phyloP scores from a whole-genome alignment of 1,139 yeast species.

The Yamadazyma membranifaciens region DNA sequence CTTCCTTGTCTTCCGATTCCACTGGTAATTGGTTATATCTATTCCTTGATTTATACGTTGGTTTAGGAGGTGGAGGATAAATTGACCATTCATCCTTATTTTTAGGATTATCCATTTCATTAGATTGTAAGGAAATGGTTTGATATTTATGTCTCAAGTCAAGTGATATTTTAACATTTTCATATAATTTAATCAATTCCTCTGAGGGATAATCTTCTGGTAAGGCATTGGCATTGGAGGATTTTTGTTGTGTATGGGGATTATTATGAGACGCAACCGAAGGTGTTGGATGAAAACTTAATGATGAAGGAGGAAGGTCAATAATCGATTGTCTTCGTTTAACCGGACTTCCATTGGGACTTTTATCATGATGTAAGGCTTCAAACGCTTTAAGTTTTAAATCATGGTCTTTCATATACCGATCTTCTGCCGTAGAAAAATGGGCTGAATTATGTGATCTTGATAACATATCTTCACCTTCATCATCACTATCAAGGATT shows the following conservation, averaged over 20 bases:
- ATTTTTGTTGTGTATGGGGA: slow-evolving; percentile 12
- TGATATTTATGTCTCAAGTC: slow-evolving; percentile 78
- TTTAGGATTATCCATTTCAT: slow-evolving; percentile 78
- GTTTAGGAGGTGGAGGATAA: slow-evolving; percentile 93
- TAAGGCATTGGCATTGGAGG: slow-evolving; percentile 47
- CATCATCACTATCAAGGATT: slow-evolving; percentile 20
- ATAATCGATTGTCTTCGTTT: slow-evolving; percentile 53
- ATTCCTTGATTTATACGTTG: slow-evolving; percentile 75
- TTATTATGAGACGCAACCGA: slow-evolving; percentile 15
- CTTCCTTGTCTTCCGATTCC: slow-evolving; percentile 26
- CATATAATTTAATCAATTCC: slow-evolving; percentile 68
- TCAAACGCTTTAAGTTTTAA: slow-evolving; percentile 67
- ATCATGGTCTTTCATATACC: slow-evolving; percentile 63
- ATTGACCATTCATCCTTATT: slow-evolving; percentile 70
- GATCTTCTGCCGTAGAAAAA: slow-evolving; percentile 68
- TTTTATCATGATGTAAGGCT: slow-evolving; percentile 35
- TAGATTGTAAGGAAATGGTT: slow-evolving; percentile 60
- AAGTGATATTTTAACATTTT: slow-evolving; percentile 69
- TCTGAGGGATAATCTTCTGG: slow-evolving; percentile 68
- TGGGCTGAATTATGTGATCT: slow-evolving; percentile 47
- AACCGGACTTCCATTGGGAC: slow-evolving; percentile 21
- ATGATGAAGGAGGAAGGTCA: slow-evolving; percentile 39
- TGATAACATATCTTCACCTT: slow-evolving; percentile 26
- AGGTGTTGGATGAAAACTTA: slow-evolving; percentile 24
- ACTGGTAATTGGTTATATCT: slow-evolving; percentile 53